Evolutionary conservation across 2,329 filamentous ascomycete genomes (phyloP).

Genomic region (Emmonsiellopsis sp.): DNA sequence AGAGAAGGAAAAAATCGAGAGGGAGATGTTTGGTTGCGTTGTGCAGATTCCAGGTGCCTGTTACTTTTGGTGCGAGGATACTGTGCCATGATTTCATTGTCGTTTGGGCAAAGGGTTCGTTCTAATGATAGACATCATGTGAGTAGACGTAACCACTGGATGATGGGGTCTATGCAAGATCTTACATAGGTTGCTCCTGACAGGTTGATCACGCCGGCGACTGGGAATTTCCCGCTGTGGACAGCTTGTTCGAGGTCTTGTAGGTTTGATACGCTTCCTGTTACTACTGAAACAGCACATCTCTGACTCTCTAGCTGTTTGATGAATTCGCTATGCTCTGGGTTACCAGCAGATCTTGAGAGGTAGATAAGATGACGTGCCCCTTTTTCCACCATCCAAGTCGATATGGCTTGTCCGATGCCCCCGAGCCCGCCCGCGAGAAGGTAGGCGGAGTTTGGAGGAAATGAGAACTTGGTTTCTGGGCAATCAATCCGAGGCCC

Average conservation of each 20-base stretch:
- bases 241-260: conserved; percentile 13
- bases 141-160: neutral
- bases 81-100: conserved; percentile 6
- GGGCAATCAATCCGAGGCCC: too few species aligned
- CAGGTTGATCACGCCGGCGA: conserved; percentile 1
- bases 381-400: conserved; percentile 15
- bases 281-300: neutral
- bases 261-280: neutral
- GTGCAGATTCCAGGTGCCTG: conserved; percentile 18
- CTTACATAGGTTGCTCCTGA: conserved; percentile 1
- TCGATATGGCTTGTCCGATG: conserved; percentile 3
- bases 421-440: conserved; percentile 8
- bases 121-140: conserved; percentile 3
- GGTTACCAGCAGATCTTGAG: conserved; percentile 14
- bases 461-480: neutral
- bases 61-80: conserved; percentile 22
- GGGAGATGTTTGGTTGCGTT: neutral
- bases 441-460: neutral
- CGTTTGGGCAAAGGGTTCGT: conserved; percentile 4
- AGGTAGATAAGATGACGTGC: conserved; percentile 24
- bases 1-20: conserved; percentile 16
- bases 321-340: conserved; percentile 6
- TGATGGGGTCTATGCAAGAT: neutral
- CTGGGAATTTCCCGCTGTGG: conserved; percentile 8
- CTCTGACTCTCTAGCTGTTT: conserved; percentile 13